Percentiles rank a stretch among this genome's conserved stretches.
Conservation (phyloP, 129 eudicot species). For the Flaveria bidentis region DNA sequence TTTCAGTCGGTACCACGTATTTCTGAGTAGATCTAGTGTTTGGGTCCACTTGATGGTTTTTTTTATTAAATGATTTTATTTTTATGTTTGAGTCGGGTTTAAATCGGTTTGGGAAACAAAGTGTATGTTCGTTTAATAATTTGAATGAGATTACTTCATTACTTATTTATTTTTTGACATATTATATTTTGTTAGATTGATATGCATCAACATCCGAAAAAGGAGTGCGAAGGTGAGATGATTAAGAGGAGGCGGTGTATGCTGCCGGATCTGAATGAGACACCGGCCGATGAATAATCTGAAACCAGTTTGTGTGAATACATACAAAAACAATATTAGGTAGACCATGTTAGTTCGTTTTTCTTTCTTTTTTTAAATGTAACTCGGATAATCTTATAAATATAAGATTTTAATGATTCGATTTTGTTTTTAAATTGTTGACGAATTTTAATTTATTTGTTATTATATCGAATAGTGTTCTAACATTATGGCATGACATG, state of each 20-base stretch:
- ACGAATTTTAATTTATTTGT: background rate
- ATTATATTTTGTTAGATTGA: constrained; percentile 4
- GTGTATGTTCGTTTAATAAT: too few relatives aligned
- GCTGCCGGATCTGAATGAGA: constrained; percentile 33
- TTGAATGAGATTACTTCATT: too few relatives aligned
- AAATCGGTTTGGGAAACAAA: too few relatives aligned
- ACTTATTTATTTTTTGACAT: too few relatives aligned
- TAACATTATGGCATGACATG: too few relatives aligned
- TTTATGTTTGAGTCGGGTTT: too few relatives aligned
- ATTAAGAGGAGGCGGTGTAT: constrained; percentile 7
- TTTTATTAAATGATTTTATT: too few relatives aligned
- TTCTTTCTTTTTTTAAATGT: background rate
- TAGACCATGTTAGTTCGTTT: background rate
- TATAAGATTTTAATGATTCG: background rate
- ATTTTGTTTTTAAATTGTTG: background rate
- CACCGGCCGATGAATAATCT: constrained; percentile 18
- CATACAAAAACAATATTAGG: constrained; percentile 1
- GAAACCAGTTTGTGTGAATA: constrained; percentile 26
- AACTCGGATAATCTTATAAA: background rate
- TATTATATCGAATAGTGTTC: background rate
- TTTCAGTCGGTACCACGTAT: background rate
- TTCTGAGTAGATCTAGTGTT: too few relatives aligned
- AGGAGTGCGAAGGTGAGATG: constrained; percentile 5
- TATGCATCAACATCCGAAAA: background rate
- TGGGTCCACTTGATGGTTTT: too few relatives aligned